Base-by-base conservation (phyloP, 352 stramenopile genomes). In the Globisporangium nagaii region DNA sequence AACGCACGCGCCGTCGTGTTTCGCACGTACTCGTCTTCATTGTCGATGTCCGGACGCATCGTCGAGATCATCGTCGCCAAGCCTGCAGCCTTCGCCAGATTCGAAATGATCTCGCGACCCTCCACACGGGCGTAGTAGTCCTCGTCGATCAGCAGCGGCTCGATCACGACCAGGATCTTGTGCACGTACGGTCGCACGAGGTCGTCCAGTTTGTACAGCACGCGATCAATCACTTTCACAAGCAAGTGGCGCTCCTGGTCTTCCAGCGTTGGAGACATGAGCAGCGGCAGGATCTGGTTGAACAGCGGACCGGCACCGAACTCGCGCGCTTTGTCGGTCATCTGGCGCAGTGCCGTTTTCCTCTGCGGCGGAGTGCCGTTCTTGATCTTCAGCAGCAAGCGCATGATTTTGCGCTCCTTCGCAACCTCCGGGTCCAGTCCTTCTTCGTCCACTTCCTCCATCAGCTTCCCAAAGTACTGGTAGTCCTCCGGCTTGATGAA, bases 101-200 rank as follows among this genome's bases (percentile, higher is more conserved):
- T 99, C 39, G 93, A 98, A 54, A 99, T 99, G 64, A 99, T 99
- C 70, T 99, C 97, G 51, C 97, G 82, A 27, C 96, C 97, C 89
- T 99, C 97, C 0, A 99, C 96, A 53, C 97, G 86, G 22, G 97
- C 97, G 69, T 99, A 99, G 60, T 99, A 99, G 71, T 99, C 97
- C 71, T 99, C 96, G 68, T 99, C 97, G 62, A 99, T 99, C 22
- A 99, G 76, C 42, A 99, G 73, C 17, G 97, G 97, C 71, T 99
- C 96, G 60, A 99, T 99, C 19, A 99, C 97, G 10, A 98, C 96
- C 17, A 99, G 68, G 48, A 99, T 99, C 62, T 98, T 98, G 82
- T 99, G 96, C 31, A 99, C 97, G 64, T 96, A 99, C 0, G 97
- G 97, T n/a, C 96, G 85, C 28, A 99, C 97, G 11, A 99, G 80